A percentile compares a stretch with the other conserved stretches of the same genome.
phyloP scores from a whole-genome alignment of 306 rosid genomes.

The Cucumis melo region DNA sequence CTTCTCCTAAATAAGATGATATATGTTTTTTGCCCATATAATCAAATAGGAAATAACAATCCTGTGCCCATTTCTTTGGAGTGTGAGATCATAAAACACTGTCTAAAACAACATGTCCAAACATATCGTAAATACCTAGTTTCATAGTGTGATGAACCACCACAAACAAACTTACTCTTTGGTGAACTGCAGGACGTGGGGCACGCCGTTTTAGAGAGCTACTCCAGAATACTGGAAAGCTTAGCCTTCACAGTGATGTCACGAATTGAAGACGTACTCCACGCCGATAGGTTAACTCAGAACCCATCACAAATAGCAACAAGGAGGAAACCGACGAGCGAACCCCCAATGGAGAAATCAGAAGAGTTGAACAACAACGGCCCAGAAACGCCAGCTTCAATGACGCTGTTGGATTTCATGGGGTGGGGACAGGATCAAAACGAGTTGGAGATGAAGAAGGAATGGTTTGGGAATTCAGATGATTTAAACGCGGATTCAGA shows the following conservation, averaged over 20 bases:
- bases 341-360: conserved; percentile 17
- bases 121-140: background rate
- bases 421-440: conserved; percentile 63
- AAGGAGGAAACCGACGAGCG: conserved; percentile 13
- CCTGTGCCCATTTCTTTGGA: background rate
- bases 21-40: background rate
- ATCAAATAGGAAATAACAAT: background rate
- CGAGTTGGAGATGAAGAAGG: conserved; percentile 27
- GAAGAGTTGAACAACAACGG: conserved; percentile 24
- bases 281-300: conserved; percentile 48
- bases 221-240: conserved; percentile 88
- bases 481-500: background rate
- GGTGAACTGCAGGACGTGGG: conserved; percentile 65
- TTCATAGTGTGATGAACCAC: no score
- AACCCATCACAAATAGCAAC: conserved; percentile 22
- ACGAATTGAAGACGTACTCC: conserved; percentile 85
- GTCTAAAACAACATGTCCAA: background rate
- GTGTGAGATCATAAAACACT: background rate
- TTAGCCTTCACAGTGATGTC: conserved; percentile 85
- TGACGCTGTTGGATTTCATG: conserved; percentile 90
- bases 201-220: conserved; percentile 89
- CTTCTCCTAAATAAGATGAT: background rate
- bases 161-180: background rate
- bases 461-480: background rate
- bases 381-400: conserved; percentile 28